Conservation (phyloP, 345 rosid genomes). For the Sisymbrium altissimum region DNA sequence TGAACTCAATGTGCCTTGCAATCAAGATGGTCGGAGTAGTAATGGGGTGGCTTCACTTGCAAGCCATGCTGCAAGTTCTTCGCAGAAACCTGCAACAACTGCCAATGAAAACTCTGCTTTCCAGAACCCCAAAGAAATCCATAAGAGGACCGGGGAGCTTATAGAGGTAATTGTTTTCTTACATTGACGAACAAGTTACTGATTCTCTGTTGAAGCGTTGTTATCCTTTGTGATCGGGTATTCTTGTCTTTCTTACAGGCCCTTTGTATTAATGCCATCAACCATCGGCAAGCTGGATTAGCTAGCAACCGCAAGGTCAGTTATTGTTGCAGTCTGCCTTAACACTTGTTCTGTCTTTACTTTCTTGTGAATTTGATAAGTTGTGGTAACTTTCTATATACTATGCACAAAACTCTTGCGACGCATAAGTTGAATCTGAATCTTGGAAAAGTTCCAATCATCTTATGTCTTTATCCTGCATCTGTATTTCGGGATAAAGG, state of each 20-base stretch:
- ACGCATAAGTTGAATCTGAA: background rate
- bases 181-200: constrained; percentile 21
- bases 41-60: constrained; percentile 35
- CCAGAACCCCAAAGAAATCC: constrained; percentile 60
- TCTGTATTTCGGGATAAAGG: constrained; percentile 1
- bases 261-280: constrained; percentile 62
- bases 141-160: constrained; percentile 82
- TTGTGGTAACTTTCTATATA: constrained; percentile 1
- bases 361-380: constrained; percentile 4
- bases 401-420: background rate
- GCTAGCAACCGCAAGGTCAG: constrained; percentile 91
- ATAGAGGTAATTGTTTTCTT: constrained; percentile 56
- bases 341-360: constrained; percentile 8
- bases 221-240: constrained; percentile 15
- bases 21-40: constrained; percentile 37
- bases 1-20: constrained; percentile 30
- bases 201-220: constrained; percentile 4
- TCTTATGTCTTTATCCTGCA: constrained; percentile 13
- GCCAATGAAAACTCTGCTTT: constrained; percentile 49
- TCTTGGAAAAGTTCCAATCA: constrained; percentile 9
- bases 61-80: constrained; percentile 46
- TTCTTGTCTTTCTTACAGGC: constrained; percentile 53
- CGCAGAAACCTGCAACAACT: constrained; percentile 46
- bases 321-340: constrained; percentile 16
- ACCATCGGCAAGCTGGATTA: constrained; percentile 69